These are phyloP conservation scores for Hypocreales sp. DNA, from an alignment of 2,329 filamentous ascomycete genomes.

Conservation along the genomic window DNA sequence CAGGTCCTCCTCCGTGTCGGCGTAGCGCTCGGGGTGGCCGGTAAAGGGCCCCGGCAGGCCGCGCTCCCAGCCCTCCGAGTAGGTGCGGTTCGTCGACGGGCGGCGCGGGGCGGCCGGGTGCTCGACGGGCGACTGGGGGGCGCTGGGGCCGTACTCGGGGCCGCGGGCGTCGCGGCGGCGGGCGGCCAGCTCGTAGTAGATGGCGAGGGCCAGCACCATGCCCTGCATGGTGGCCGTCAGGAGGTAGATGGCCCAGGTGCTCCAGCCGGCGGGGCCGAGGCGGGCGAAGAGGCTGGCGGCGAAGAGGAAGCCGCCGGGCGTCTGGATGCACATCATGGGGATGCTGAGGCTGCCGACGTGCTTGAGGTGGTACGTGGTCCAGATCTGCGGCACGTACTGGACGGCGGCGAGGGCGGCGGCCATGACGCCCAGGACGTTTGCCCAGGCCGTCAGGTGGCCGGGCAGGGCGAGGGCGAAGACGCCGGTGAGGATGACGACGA, in stretches of 20 bases:
- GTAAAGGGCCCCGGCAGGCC: conserved; percentile 34
- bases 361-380: conserved; percentile 73
- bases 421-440: conserved; percentile 69
- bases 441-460: conserved; percentile 56
- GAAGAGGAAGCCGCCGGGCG: conserved; percentile 81
- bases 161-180: conserved; percentile 15
- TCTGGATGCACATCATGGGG: conserved; percentile 97
- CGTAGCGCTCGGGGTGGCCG: conserved; percentile 35
- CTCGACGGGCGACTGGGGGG: conserved; percentile 13
- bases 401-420: conserved; percentile 65
- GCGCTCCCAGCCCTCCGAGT: conserved; percentile 35
- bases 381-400: conserved; percentile 93
- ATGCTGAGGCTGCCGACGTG: conserved; percentile 86
- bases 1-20: conserved; percentile 33
- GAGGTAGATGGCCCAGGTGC: conserved; percentile 84
- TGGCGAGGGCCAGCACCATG: conserved; percentile 60
- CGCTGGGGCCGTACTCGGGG: conserved; percentile 9
- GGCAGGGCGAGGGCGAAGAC: conserved; percentile 51
- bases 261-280: conserved; percentile 76
- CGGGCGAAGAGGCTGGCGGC: conserved; percentile 69
- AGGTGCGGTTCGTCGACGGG: conserved; percentile 24
- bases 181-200: conserved; percentile 52
- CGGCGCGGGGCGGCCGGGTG: conserved; percentile 13
- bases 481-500: conserved; percentile 52
- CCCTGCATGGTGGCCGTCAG: conserved; percentile 80